Conservation (phyloP, 345 rosid genomes). For the Acer saccharum region DNA sequence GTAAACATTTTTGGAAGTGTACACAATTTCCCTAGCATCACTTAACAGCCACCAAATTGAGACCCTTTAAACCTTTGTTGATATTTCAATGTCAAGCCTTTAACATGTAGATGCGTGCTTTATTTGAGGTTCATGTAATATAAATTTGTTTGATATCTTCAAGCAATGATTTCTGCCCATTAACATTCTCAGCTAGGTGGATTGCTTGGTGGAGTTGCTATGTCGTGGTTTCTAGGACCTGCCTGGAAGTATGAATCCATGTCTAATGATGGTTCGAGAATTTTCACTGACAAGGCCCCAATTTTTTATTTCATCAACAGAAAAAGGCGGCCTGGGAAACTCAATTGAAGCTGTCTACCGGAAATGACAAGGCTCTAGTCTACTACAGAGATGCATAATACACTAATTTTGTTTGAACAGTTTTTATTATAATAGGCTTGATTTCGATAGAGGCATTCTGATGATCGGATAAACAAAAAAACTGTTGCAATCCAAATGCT, state of each 20-base stretch:
- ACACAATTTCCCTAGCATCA: not conserved
- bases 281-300: constrained; percentile 63
- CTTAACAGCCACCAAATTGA: not conserved
- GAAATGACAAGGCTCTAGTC: not conserved
- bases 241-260: constrained; percentile 62
- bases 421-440: not conserved
- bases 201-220: constrained; percentile 76
- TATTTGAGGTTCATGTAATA: not conserved
- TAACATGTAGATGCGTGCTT: not conserved
- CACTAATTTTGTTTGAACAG: not conserved
- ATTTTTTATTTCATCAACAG: constrained; percentile 39
- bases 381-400: not conserved
- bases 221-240: constrained; percentile 85
- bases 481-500: not conserved
- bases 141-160: not conserved
- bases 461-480: not conserved
- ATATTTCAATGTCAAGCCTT: not conserved
- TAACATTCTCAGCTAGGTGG: constrained; percentile 65
- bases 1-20: not conserved
- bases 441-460: not conserved
- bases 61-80: not conserved
- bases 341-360: constrained; percentile 3
- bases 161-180: not conserved
- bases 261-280: constrained; percentile 56
- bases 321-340: constrained; percentile 24